A percentile compares a stretch with the other conserved stretches of the same genome.
These are phyloP conservation scores for Nematodospora anomalae DNA, from an alignment of 1,139 yeast genomes.

Conservation along the genomic window DNA sequence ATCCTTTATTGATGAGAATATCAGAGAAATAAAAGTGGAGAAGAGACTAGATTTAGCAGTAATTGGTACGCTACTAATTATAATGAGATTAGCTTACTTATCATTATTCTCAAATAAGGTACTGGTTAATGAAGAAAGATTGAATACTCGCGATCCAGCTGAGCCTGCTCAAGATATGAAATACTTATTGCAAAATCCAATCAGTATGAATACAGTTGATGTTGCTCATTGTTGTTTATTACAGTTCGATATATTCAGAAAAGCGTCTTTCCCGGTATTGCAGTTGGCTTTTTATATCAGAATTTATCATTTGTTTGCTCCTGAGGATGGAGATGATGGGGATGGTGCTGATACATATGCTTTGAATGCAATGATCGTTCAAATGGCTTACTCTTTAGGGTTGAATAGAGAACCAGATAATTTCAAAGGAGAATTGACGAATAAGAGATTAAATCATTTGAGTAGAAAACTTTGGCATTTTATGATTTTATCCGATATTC, in stretches of 20 bases:
- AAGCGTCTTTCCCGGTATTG: slow-evolving; percentile 49
- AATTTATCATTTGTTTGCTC: slow-evolving; percentile 42
- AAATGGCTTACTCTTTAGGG: slow-evolving; percentile 48
- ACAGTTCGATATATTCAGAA: slow-evolving; percentile 49
- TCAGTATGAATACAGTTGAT: slow-evolving; percentile 43
- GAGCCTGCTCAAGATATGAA: slow-evolving; percentile 32
- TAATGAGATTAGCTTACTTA: slow-evolving; percentile 32
- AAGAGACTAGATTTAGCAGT: slow-evolving; percentile 34
- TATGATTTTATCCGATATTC: slow-evolving; percentile 26
- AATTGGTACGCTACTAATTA: slow-evolving; percentile 31
- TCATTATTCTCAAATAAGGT: slow-evolving; percentile 36
- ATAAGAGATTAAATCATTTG: slow-evolving; percentile 33
- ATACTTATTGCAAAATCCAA: slow-evolving; percentile 48
- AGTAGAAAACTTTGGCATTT: slow-evolving; percentile 56
- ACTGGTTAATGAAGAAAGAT: slow-evolving; percentile 27
- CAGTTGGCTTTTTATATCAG: slow-evolving; percentile 46
- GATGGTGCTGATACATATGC: slow-evolving; percentile 47
- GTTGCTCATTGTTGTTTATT: slow-evolving; percentile 55
- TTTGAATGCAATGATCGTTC: slow-evolving; percentile 36
- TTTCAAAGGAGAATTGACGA: slow-evolving; percentile 20
- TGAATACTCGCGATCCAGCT: slow-evolving; percentile 24
- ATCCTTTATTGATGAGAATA: slow-evolving; percentile 21
- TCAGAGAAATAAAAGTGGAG: slow-evolving; percentile 24
- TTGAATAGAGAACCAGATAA: slow-evolving; percentile 44
- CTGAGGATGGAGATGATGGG: slow-evolving; percentile 53